Evolutionary conservation across 306 rosid genomes (phyloP), one percentile per base, ranked within the genome.

Genomic region (Cyclanthera cordifolia): DNA sequence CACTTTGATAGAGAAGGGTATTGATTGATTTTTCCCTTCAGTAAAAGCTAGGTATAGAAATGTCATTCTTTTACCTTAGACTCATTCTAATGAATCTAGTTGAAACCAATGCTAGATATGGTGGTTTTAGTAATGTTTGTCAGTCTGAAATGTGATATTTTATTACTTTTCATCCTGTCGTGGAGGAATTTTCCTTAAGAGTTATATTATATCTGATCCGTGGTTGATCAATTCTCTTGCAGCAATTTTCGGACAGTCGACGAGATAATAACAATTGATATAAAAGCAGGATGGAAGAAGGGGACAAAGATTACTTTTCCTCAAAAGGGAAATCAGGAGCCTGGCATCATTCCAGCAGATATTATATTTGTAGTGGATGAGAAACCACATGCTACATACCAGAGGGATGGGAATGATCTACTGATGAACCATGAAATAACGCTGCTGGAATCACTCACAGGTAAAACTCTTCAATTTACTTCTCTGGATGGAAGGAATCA

Each of bases 211-310:
- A 47, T 66, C 16, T 46, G 55, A 66, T 20, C 68, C 79, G 73
- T 79, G 46, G 60, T n/a, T 15, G 24, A 21, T 64, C 67, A 27
- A 77, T 74, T 74, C 60, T 37, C 49, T 86, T 90, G 79, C 88
- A 93, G 99, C 37, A 86, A 79, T 61, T 65, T 47, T 53, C 81
- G 74, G 64, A 81, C 76, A 8, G 75, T 82, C 78, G 99, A 88
- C 75, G 99, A 93, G 91, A 90, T 93, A 70, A 75, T 93, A 81
- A 90, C 96, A 11, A 82, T 93, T 15, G 91, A 93, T 76, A 76
- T 93, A 66, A 90, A 78, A 77, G 95, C 97, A 25, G 99, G 99
- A 50, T 93, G 99, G 99, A 93, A 93, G 80, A 93, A 88, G 77
- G 99, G 99, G 51, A 93, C 97, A 27, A 93, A 86, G 87, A 76